A percentile compares a stretch with the other conserved stretches of the same genome.
Conservation (phyloP, 2,329 filamentous ascomycete genomes). For the Talaromyces sp. region DNA sequence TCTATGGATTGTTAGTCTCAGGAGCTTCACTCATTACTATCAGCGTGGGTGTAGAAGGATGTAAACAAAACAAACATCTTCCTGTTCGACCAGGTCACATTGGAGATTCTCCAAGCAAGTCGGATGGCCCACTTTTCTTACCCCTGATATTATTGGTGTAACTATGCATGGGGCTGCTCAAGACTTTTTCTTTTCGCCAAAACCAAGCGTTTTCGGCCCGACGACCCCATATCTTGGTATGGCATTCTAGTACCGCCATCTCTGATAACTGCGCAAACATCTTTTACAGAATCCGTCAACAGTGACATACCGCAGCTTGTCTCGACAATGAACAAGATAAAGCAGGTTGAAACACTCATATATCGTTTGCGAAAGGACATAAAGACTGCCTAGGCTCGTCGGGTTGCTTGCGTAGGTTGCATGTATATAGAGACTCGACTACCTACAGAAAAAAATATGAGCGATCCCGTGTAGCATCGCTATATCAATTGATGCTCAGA, state of each 20-base stretch:
- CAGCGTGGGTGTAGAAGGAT: too few relatives aligned
- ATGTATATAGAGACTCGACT: not conserved
- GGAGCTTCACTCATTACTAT: too few relatives aligned
- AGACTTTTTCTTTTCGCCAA: too few relatives aligned
- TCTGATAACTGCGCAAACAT: conserved; percentile 40
- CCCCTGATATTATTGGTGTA: too few relatives aligned
- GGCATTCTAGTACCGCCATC: conserved; percentile 44
- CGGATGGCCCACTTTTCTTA: too few relatives aligned
- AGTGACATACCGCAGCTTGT: conserved; percentile 33
- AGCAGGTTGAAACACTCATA: conserved; percentile 36
- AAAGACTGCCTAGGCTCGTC: not conserved
- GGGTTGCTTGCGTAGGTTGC: not conserved
- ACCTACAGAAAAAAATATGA: not conserved
- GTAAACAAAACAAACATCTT: too few relatives aligned
- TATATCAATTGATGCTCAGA: too few relatives aligned
- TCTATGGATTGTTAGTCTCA: too few relatives aligned
- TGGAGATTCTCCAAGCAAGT: too few relatives aligned
- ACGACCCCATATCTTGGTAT: conserved; percentile 46
- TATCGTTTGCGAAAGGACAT: conserved; percentile 23
- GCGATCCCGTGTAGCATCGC: too few relatives aligned
- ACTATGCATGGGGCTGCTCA: too few relatives aligned
- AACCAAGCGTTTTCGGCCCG: conserved; percentile 24
- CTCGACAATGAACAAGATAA: conserved; percentile 36
- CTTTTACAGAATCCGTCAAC: conserved; percentile 38
- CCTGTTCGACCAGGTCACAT: too few relatives aligned